Conservation (phyloP, 805 yeast species). For the Candida sphagnicola region DNA sequence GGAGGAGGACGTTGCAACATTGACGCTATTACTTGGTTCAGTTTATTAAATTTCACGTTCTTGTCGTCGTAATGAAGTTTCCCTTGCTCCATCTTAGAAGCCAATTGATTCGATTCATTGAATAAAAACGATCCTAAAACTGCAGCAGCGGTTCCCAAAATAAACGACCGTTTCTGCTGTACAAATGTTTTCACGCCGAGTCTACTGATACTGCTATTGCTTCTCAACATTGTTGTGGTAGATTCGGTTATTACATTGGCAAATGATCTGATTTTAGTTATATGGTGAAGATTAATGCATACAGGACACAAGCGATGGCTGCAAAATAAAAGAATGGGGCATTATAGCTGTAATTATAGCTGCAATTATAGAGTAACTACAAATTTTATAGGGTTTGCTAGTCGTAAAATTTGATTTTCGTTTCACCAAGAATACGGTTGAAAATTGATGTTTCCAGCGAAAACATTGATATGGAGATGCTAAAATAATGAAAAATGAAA, state of each 20-base stretch:
- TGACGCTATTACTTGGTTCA: constrained; percentile 20
- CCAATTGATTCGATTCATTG: constrained; percentile 48
- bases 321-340: too few relatives aligned
- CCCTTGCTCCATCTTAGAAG: constrained; percentile 56
- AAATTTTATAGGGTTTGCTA: too few relatives aligned
- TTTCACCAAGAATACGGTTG: too few relatives aligned
- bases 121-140: constrained; percentile 27
- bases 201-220: neutral
- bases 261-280: neutral
- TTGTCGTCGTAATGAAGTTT: constrained; percentile 37
- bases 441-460: too few relatives aligned
- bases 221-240: too few relatives aligned
- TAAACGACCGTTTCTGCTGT: constrained; percentile 3
- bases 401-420: too few relatives aligned
- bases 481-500: too few relatives aligned
- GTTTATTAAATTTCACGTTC: constrained; percentile 26
- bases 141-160: constrained; percentile 10
- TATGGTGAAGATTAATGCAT: neutral
- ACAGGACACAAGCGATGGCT: neutral
- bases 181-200: neutral
- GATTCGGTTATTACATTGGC: too few relatives aligned
- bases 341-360: too few relatives aligned
- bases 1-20: constrained; percentile 38
- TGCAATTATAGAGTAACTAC: too few relatives aligned
- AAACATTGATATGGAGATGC: too few relatives aligned